Percentiles rank a stretch among this genome's conserved stretches.
These are phyloP conservation scores for Trypanosoma vivax DNA, from an alignment of 208 protist species.

Conservation along the genomic window DNA sequence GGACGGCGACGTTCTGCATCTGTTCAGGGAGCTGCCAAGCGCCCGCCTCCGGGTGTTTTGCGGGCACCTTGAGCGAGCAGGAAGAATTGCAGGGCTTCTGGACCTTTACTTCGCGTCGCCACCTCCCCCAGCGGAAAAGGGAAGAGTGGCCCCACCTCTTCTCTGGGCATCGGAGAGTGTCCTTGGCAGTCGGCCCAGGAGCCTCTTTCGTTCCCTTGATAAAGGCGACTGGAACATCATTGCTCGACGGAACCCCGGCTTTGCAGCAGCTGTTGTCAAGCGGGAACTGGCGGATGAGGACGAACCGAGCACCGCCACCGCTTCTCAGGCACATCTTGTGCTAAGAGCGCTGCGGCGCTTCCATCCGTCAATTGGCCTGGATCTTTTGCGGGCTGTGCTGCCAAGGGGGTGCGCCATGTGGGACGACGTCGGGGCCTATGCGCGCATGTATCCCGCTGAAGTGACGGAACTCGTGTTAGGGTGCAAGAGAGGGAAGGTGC, in stretches of 20 bases:
- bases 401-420: neutral
- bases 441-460: conserved; percentile 1
- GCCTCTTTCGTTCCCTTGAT: neutral
- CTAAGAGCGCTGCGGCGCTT: neutral
- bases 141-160: neutral
- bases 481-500: neutral
- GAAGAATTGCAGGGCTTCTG: neutral
- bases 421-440: neutral
- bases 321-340: neutral
- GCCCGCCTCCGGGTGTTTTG: conserved; percentile 4
- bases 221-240: conserved; percentile 2
- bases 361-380: conserved; percentile 3
- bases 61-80: neutral
- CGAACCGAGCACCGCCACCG: neutral
- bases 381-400: conserved; percentile 1
- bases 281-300: neutral
- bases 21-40: conserved; percentile 15
- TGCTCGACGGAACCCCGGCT: conserved; percentile 3
- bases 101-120: conserved; percentile 1
- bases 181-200: neutral
- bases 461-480: conserved; percentile 11
- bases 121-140: neutral
- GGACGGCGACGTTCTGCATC: neutral
- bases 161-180: conserved; percentile 8
- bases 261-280: conserved; percentile 4